Conservation (phyloP, 768 basidiomycete species). For the Mycena rosella region DNA sequence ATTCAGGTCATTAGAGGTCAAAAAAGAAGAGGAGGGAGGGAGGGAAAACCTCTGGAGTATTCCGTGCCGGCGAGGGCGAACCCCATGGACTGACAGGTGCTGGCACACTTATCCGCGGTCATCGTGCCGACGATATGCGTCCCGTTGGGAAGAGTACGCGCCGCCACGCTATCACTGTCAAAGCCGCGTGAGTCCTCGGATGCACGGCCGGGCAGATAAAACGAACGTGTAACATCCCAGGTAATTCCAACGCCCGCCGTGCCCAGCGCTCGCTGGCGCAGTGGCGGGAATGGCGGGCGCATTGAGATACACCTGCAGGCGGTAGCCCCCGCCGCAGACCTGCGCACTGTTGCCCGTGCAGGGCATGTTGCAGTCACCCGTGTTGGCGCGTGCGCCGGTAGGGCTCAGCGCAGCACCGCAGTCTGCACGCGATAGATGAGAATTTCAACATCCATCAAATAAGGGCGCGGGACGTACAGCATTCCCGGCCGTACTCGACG, state of each 20-base stretch:
- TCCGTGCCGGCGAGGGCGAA: neutral
- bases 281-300: neutral
- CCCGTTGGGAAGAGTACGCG: neutral
- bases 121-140: neutral
- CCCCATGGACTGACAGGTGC: neutral
- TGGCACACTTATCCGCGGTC: constrained; percentile 14
- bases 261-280: neutral
- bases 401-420: neutral
- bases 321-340: constrained; percentile 11
- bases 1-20: neutral
- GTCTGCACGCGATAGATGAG: neutral
- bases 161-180: neutral
- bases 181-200: neutral
- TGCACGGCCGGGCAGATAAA: neutral
- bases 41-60: constrained; percentile 2
- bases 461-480: neutral
- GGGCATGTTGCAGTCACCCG: neutral
- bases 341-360: neutral
- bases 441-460: neutral
- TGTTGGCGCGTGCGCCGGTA: neutral
- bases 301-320: neutral
- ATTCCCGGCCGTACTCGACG: constrained; percentile 5
- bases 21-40: neutral
- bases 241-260: neutral
- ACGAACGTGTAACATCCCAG: neutral